Percentiles rank a stretch among this genome's conserved stretches.
phyloP scores from a whole-genome alignment of 495 filamentous ascomycete species.

The Xylaria grammica region DNA sequence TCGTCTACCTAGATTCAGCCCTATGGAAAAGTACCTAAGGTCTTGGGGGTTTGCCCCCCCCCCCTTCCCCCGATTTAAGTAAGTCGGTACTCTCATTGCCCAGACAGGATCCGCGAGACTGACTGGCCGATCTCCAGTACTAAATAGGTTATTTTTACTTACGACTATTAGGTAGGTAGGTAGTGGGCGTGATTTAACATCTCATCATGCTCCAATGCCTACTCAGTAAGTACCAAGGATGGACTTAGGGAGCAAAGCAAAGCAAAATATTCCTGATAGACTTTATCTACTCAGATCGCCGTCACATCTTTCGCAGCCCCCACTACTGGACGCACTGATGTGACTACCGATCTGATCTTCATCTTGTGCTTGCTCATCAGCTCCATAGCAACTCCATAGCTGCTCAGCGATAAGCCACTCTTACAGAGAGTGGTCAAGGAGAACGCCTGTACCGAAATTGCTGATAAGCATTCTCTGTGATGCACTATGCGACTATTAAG shows the following conservation, averaged over 20 bases:
- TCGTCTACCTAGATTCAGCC: constrained; percentile 26
- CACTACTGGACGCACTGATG: neutral
- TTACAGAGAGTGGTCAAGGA: neutral
- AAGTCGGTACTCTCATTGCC: too few relatives aligned
- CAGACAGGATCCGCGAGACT: neutral
- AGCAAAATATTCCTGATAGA: too few relatives aligned
- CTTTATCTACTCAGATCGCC: too few relatives aligned
- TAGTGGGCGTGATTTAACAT: neutral
- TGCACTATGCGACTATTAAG: neutral
- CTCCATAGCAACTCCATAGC: constrained; percentile 11
- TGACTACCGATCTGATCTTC: neutral
- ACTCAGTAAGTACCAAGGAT: too few relatives aligned
- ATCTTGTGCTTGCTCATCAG: constrained; percentile 9
- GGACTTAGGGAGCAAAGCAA: too few relatives aligned
- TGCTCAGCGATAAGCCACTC: too few relatives aligned
- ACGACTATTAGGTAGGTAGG: too few relatives aligned
- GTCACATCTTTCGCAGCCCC: neutral
- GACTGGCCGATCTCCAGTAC: neutral
- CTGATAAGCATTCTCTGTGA: neutral
- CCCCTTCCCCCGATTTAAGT: too few relatives aligned
- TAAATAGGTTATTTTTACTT: too few relatives aligned
- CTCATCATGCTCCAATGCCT: neutral
- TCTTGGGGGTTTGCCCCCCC: too few relatives aligned
- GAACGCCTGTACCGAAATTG: neutral
- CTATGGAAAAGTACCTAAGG: too few relatives aligned